phyloP scores from a whole-genome alignment of 306 rosid genomes.

The Ziziphus jujuba region DNA sequence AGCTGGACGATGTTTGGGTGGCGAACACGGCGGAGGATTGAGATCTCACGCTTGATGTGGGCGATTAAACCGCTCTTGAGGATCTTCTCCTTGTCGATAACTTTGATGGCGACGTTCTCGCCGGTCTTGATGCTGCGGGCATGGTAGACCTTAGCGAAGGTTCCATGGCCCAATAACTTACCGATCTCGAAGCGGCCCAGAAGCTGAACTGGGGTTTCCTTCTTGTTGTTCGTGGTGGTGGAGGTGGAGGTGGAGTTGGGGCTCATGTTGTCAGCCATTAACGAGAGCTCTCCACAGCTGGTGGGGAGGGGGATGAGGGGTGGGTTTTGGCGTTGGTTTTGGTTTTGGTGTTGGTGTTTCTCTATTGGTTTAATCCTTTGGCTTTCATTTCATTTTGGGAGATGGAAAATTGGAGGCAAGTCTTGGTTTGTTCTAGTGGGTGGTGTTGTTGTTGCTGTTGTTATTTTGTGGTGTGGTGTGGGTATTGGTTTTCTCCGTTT shows the following conservation, averaged over 20 bases:
- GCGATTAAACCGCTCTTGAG: constrained; percentile 77
- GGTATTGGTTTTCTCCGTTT: too few relatives aligned
- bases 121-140: constrained; percentile 68
- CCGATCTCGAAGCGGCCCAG: constrained; percentile 83
- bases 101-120: constrained; percentile 83
- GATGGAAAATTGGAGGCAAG: too few relatives aligned
- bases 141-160: constrained; percentile 85
- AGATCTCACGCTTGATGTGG: constrained; percentile 96
- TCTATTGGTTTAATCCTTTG: too few relatives aligned
- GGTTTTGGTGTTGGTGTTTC: too few relatives aligned
- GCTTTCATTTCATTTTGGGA: too few relatives aligned
- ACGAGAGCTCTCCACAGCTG: too few relatives aligned
- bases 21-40: constrained; percentile 92
- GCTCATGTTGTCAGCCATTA: background rate
- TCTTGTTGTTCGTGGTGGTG: constrained; percentile 28
- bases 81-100: constrained; percentile 91
- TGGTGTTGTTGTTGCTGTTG: too few relatives aligned
- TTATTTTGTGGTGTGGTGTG: too few relatives aligned
- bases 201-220: constrained; percentile 41
- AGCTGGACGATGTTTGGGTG: constrained; percentile 92
- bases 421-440: too few relatives aligned
- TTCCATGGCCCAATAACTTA: constrained; percentile 86
- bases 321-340: too few relatives aligned
- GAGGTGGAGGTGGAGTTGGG: too few relatives aligned
- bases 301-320: too few relatives aligned